Base-by-base conservation (phyloP, 768 basidiomycete genomes). In the Pulveroboletus sp. region DNA sequence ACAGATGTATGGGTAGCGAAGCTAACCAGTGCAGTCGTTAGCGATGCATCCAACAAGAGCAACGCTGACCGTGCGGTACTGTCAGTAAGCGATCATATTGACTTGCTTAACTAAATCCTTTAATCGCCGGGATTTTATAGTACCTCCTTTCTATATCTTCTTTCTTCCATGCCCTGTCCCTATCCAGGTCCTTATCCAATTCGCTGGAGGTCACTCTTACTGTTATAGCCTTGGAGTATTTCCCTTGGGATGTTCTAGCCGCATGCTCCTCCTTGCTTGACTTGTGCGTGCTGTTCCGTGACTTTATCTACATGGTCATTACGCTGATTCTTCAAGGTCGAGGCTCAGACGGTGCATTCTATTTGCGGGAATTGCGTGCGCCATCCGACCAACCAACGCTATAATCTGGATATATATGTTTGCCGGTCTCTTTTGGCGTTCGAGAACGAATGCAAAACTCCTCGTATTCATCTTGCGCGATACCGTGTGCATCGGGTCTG, bases 181-280 rank as follows among this genome's bases (percentile, higher is more conserved):
- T 97, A 21, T 87, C 94, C 4, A 80, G 97, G 31, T 90, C 94
- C 1, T 71, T 98, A 44, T 94, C 92, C 25, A 99, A 97, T 63
- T 94, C 93, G 12, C 70, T 94, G 23, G 97, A 99, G 62, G 93
- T 93, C 0, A 83, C 90, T 0, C 69, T 98, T 36, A 87, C 89
- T 0, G 84, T 84, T 0, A 68, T 87, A 35, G 94, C 94, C 1
- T 76, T 95, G 47, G 71, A 74, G 12, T 77, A 77, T 61, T 97
- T 89, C 68, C 94, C 87, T 0, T 90, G 87, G 87, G 71, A 78
- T 51, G 63, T 67, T 16, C 27, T 58, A 67, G 39, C 72, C 37
- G 63, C 67, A 3, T 71, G 52, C 21, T 52, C 40, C 17, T 43
- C 52, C 50, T 24, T 53, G 19, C 51, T 55, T 43, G 62, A 52